Evolutionary conservation across 805 yeast species (phyloP).

Genomic region (Wickerhamomyces tratensis): DNA sequence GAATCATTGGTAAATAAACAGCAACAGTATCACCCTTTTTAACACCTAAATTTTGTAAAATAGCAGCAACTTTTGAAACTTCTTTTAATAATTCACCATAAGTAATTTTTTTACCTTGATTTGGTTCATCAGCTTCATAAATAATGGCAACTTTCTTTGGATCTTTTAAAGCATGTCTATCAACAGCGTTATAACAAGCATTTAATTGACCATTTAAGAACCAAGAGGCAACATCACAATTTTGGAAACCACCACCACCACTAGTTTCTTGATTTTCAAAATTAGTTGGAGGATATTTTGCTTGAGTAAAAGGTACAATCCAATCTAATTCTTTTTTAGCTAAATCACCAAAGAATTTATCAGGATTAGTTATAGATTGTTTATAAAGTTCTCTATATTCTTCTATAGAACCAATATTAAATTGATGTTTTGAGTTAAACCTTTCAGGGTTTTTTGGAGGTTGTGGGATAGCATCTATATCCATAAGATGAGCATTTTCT

Average conservation of each 20-base stretch:
- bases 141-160: conserved; percentile 82
- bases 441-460: conserved; percentile 7
- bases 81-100: conserved; percentile 80
- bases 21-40: conserved; percentile 95
- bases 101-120: conserved; percentile 63
- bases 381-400: conserved; percentile 64
- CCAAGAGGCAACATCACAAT: conserved; percentile 84
- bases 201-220: conserved; percentile 88
- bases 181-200: conserved; percentile 90
- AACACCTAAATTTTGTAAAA: conserved; percentile 77
- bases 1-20: conserved; percentile 94
- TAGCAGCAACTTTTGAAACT: conserved; percentile 81
- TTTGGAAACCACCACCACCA: conserved; percentile 42
- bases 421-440: neutral
- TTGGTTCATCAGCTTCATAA: conserved; percentile 90
- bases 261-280: neutral
- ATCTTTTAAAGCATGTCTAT: conserved; percentile 82
- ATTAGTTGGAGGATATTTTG: conserved; percentile 6
- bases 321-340: conserved; percentile 70
- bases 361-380: conserved; percentile 74
- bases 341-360: conserved; percentile 64
- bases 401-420: conserved; percentile 38
- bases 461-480: conserved; percentile 16
- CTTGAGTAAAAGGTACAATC: conserved; percentile 69
- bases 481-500: conserved; percentile 22